Base-by-base conservation (phyloP, 177 flowering plant species). In the Vitis hybrid region DNA sequence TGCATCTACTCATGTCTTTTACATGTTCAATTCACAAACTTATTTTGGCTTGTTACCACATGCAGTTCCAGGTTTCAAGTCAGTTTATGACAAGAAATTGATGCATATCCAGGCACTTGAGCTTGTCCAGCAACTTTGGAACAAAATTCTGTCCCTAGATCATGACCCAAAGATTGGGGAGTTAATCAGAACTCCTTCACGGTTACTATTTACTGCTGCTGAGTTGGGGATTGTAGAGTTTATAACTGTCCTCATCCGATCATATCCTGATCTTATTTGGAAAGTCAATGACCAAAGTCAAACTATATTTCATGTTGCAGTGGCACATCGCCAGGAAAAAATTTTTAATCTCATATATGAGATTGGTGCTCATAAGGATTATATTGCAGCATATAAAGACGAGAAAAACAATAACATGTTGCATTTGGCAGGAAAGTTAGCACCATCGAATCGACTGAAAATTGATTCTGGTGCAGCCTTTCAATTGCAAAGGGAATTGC, bases 401-500 rank as follows among this genome's bases (percentile, higher is more conserved):
- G n/a, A 11, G 1, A 16, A 65, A 0, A 45, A 39, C 2, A 70
- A 75, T 20, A 80, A 75, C 63, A 75, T 81, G 65, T 49, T 81
- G 61, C 84, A 81, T 65, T 65, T 78, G 50, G 84, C 79, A 39
- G 84, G 63, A 26, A 71, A 56, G 50, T 50, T 71, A 19, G 69
- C 81, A 8, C 77, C 77, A 5, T 20, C 48, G n/a, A 49, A 56
- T 45, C 73, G 72, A 45, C 76, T 81, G 12, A 54, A 71, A 8
- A 13, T 50, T 3, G 62, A 70, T 1, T 71, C 79, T 2, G 84
- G 84, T 0, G 77, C 76, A n/a, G 84, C 84, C 12, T 68, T 76
- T 1, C 84, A 81, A 48, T 62, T 81, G 77, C 81, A 73, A 49
- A 61, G 75, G 2, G 83, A 80, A 50, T 29, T 80, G n/a, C 39